Conservation (phyloP, 129 eudicot genomes). For the Saussurea involucrata region DNA sequence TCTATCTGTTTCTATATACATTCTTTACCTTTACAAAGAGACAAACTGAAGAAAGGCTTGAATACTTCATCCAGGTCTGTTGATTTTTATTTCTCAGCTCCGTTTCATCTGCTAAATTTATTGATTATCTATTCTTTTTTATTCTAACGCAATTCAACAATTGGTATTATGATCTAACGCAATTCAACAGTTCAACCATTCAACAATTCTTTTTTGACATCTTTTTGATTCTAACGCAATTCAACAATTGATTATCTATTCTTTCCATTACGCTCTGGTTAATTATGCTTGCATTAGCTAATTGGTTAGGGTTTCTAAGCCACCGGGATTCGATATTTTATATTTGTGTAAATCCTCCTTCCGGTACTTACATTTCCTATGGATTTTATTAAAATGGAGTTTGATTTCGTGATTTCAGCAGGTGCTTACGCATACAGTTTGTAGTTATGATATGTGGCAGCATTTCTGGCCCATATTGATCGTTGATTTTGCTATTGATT, state of each 20-base stretch:
- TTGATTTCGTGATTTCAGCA: conserved; percentile 8
- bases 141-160: background rate
- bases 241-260: background rate
- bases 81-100: background rate
- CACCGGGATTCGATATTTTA: background rate
- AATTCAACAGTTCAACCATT: background rate
- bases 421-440: background rate
- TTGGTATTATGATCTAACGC: background rate
- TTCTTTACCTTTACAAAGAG: background rate
- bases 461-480: conserved; percentile 11
- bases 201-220: too few relatives aligned
- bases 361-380: background rate
- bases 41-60: background rate
- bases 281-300: background rate
- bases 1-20: background rate
- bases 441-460: conserved; percentile 3
- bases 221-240: background rate
- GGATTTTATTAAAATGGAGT: background rate
- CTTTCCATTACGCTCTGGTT: background rate
- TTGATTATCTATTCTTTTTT: background rate
- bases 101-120: conserved; percentile 4
- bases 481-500: conserved; percentile 6
- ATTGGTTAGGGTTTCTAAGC: background rate
- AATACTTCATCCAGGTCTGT: background rate
- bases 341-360: background rate